These are phyloP conservation scores for Penicillium occitanis DNA, from an alignment of 2,329 filamentous ascomycete genomes.

Conservation along the genomic window DNA sequence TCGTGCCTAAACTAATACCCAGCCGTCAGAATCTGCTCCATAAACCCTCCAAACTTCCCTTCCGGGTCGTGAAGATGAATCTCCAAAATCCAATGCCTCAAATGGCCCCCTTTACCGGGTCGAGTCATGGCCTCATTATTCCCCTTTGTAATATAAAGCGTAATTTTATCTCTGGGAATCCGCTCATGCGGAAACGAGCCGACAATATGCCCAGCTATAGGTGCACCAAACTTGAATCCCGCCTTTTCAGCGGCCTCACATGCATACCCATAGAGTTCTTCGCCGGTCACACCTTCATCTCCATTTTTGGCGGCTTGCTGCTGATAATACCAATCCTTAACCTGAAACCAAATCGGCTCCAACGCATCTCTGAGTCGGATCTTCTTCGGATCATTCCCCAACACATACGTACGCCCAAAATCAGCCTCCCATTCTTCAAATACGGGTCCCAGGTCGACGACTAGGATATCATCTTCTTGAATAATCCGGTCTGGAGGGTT, in stretches of 20 bases:
- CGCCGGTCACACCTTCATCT: slow-evolving; percentile 48
- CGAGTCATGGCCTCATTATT: slow-evolving; percentile 46
- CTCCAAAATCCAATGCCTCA: slow-evolving; percentile 54
- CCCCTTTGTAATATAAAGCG: slow-evolving; percentile 48
- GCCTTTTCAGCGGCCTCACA: slow-evolving; percentile 38
- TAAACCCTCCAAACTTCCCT: slow-evolving; percentile 46
- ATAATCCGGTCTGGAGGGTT: slow-evolving; percentile 54
- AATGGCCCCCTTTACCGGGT: slow-evolving; percentile 43
- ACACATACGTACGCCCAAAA: slow-evolving; percentile 55
- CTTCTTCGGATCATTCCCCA: slow-evolving; percentile 50
- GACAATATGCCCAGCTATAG: slow-evolving; percentile 52
- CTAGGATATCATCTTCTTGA: slow-evolving; percentile 51
- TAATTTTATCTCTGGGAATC: slow-evolving; percentile 50
- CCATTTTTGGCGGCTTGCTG: neutral
- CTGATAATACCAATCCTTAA: slow-evolving; percentile 41
- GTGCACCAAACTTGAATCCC: slow-evolving; percentile 49
- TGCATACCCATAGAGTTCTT: slow-evolving; percentile 49
- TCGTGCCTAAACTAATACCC: neutral
- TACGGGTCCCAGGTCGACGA: slow-evolving; percentile 54
- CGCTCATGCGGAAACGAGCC: slow-evolving; percentile 54
- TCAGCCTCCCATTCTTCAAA: slow-evolving; percentile 57
- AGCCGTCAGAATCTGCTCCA: slow-evolving; percentile 38
- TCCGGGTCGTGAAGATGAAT: slow-evolving; percentile 48
- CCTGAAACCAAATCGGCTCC: slow-evolving; percentile 49
- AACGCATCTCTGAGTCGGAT: slow-evolving; percentile 47